Evolutionary conservation across 2,329 filamentous ascomycete species (phyloP), one percentile per base, ranked within the genome.

Genomic region (Nothomitra cinnamomea): DNA sequence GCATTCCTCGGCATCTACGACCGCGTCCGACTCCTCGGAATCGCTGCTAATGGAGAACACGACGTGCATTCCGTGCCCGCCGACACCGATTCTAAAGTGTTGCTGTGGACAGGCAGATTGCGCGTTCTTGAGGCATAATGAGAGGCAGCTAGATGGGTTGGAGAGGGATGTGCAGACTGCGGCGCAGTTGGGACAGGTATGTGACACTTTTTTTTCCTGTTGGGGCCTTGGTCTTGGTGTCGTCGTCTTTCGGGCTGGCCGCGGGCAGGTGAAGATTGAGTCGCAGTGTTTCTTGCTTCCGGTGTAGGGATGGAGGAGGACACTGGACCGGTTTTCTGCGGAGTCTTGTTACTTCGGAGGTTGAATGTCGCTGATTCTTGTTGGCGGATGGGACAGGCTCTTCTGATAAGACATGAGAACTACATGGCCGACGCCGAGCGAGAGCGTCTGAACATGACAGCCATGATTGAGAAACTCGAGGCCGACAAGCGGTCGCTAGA

Each of bases 381-480:
- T 77, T 53, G 68, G 28, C 28, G 28, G 28, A 32, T 83, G 17
- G 13, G 5, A 56, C 81, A 96, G 92, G 88, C 88, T 56, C 76
- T 98, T 54, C 79, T 98, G 42, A 80, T 84, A 58, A 84, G 90
- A 62, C 89, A 98, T 77, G 89, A 96, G 72, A 81, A 85, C 56
- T 95, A 94, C 69, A 90, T 95, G 76, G 83, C 83, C 60, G 87
- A 95, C 66, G 87, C 89, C 56, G 88, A 95, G 72, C 80, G 81
- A 60, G 88, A 95, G 65, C 85, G 89, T 56, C 71, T 75, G 57
- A 78, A 82, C 57, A 80, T 95, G 69, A 76, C 78, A 45, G 68
- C 72, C 48, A 85, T 78, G 57, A 88, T 95, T 64, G 82, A 85
- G 60, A 75, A 75, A 58, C 42, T 54, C 21, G 53, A 54, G 41